phyloP scores from a whole-genome alignment of 371 early-diverging fungal species.

The Lichtheimia ramosa region DNA sequence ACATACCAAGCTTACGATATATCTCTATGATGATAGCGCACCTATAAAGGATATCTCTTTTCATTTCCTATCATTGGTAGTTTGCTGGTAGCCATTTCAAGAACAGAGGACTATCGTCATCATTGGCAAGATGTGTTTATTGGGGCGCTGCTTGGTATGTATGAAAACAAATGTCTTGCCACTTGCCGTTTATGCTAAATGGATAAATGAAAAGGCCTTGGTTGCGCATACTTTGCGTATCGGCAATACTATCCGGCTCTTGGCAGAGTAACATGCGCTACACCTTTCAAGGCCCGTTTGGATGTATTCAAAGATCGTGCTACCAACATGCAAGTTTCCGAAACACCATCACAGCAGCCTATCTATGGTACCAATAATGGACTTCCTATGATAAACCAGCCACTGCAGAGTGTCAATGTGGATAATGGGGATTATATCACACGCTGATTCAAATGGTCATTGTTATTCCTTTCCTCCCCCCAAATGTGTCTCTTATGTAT shows the following conservation, averaged over 20 bases:
- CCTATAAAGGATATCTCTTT: conserved; percentile 66
- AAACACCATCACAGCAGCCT: too few species aligned
- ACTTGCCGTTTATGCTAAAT: conserved; percentile 7
- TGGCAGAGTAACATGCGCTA: conserved; percentile 7
- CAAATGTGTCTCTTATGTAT: too few species aligned
- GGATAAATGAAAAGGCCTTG: conserved; percentile 18
- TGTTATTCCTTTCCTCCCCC: too few species aligned
- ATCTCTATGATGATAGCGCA: conserved; percentile 31
- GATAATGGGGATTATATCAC: too few species aligned
- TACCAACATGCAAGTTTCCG: too few species aligned
- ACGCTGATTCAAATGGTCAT: too few species aligned
- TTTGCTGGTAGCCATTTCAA: conserved; percentile 68
- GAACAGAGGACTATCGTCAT: conserved; percentile 79
- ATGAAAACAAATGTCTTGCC: neutral
- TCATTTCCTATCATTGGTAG: conserved; percentile 67
- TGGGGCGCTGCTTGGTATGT: conserved; percentile 54
- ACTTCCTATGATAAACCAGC: too few species aligned
- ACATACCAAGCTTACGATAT: neutral
- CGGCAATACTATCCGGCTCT: conserved; percentile 21
- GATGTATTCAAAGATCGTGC: neutral
- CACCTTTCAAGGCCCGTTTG: conserved; percentile 9
- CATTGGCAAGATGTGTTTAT: conserved; percentile 84
- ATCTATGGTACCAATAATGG: too few species aligned
- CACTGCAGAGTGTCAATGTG: too few species aligned
- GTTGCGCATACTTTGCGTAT: conserved; percentile 19